Base-by-base conservation (phyloP, 1,284 basidiomycete genomes). In the Dichomitus squalens region DNA sequence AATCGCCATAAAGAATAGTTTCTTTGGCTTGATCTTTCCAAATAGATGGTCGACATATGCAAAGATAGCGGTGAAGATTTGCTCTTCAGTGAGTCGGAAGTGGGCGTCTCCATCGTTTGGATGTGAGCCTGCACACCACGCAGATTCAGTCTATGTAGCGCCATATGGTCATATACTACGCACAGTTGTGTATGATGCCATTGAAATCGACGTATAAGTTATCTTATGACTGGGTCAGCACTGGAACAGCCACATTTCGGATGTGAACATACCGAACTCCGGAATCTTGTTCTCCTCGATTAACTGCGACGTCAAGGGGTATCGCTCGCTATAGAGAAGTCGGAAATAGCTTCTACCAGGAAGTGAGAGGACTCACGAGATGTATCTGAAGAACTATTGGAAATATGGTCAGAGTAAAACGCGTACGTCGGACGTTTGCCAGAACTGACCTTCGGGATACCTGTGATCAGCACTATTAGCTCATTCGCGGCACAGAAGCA, bases 281-380 rank as follows among this genome's bases (percentile, higher is more conserved):
- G 96, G 96, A 61, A 98, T 98, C 78, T 93, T 93, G 77, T 96
- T 95, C 81, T 95, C 93, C 75, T 95, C 86, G 67, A 99, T 97
- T 64, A 99, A 82, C 75, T 99, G 96, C 40, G 96, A 98, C 48
- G 96, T 99, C 67, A 99, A 85, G 59, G 97, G 96, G 73, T 99
- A 99, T 64, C 97, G 88, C 81, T 99, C 97, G 66, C 92, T 94
- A 68, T 6, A 46, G 43, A 7, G 18, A 38, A n/a, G 29, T 70
- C 14, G 68, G 54, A 20, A 34, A 39, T 40, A 7, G 29, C n/a
- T n/a, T 29, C 54, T 25, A 51, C 8, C 1, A 40, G 39, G 6
- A 20, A 6, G 21, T 25, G 12, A 36, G 31, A n/a, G 2, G 41
- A 77, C 88, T 69, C 72, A 92, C 88, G 90, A 92, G 63, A 92